Evolutionary conservation across 768 basidiomycete species (phyloP).

Genomic region (Mycena maculata): DNA sequence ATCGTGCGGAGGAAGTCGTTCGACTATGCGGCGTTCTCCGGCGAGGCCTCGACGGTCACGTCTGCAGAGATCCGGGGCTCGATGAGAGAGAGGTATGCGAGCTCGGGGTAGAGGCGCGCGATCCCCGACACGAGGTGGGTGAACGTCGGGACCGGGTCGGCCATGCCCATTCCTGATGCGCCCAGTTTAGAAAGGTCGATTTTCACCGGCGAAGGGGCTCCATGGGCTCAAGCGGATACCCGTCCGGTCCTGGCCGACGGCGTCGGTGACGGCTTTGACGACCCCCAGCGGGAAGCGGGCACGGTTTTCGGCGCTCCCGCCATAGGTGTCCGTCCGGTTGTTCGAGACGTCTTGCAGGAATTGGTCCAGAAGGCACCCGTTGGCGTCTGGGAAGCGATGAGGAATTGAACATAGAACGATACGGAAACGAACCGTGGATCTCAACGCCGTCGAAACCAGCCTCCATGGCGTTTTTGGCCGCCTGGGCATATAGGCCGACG

Average conservation of each 20-base stretch:
- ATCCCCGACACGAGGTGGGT: slow-evolving; percentile 42
- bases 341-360: slow-evolving; percentile 57
- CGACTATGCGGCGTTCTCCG: slow-evolving; percentile 28
- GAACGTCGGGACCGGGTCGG: slow-evolving; percentile 47
- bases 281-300: slow-evolving; percentile 57
- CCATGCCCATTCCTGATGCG: slow-evolving; percentile 43
- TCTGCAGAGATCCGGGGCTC: slow-evolving; percentile 43
- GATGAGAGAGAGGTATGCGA: slow-evolving; percentile 54
- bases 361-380: slow-evolving; percentile 52
- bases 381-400: slow-evolving; percentile 10
- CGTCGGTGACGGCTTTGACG: slow-evolving; percentile 51
- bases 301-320: slow-evolving; percentile 62
- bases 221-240: slow-evolving; percentile 56
- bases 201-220: slow-evolving; percentile 43
- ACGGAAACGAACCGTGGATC: slow-evolving; percentile 37
- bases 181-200: slow-evolving; percentile 31
- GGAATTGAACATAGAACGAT: background rate
- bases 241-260: slow-evolving; percentile 53
- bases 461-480: slow-evolving; percentile 3
- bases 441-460: slow-evolving; percentile 17
- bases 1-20: slow-evolving; percentile 46
- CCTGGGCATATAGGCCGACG: slow-evolving; percentile 39
- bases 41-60: background rate
- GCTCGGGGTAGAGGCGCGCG: slow-evolving; percentile 39
- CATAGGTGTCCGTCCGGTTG: slow-evolving; percentile 61